Conservation (phyloP, 2,329 filamentous ascomycete genomes). For the Coleophoma eucalyptorum region DNA sequence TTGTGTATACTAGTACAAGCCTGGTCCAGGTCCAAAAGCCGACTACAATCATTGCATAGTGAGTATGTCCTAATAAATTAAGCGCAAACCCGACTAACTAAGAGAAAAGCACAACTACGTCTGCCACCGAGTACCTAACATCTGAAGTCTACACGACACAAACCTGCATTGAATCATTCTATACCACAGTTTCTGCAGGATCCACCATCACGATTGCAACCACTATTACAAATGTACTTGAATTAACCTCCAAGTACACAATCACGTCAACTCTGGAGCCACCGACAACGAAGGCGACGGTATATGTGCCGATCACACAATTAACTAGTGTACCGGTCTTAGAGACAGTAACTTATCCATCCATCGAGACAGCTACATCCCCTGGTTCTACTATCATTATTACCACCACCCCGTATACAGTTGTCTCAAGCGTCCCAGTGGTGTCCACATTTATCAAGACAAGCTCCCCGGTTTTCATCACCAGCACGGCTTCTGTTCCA, state of each 20-base stretch:
- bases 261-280: conserved; percentile 18
- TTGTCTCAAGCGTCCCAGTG: neutral
- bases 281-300: conserved; percentile 19
- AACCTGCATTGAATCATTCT: conserved; percentile 2
- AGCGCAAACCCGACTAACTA: neutral
- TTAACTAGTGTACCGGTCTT: conserved; percentile 13
- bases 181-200: conserved; percentile 32
- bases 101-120: neutral
- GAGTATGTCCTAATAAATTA: neutral
- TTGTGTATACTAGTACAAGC: conserved; percentile 18
- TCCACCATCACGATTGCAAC: conserved; percentile 37
- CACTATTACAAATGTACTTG: conserved; percentile 37
- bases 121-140: neutral
- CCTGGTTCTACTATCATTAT: conserved; percentile 6
- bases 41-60: conserved; percentile 10
- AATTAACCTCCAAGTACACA: conserved; percentile 32
- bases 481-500: conserved; percentile 5
- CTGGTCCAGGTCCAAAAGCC: conserved; percentile 15
- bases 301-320: conserved; percentile 17
- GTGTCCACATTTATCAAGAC: conserved; percentile 1
- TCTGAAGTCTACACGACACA: neutral
- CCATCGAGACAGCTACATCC: conserved; percentile 14
- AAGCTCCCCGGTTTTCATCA: neutral
- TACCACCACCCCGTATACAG: conserved; percentile 6
- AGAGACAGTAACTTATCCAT: conserved; percentile 19